Base-by-base conservation (phyloP, 768 basidiomycete species). In the Chalciporus pseudorubinellus region DNA sequence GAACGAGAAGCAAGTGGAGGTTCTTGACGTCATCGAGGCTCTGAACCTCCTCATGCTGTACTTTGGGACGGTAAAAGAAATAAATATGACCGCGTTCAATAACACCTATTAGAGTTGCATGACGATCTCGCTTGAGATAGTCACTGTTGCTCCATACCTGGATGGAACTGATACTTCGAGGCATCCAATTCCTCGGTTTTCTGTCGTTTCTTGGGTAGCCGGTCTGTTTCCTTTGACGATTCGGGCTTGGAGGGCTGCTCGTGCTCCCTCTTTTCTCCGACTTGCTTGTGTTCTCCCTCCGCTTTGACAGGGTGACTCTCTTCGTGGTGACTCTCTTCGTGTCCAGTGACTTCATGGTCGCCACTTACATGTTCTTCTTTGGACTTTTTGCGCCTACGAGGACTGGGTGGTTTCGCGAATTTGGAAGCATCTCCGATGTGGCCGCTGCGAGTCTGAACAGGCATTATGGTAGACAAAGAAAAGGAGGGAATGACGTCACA, bases 41-140 rank as follows among this genome's bases (percentile, higher is more conserved):
- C n/a, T 76, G 61, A 0, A 74, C 79, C 51, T 81, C 75, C 51
- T 81, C 76, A 13, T 69, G 61, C 57, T 82, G 66, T 18, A 83
- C 81, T 24, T 78, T 75, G 4, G 82, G 83, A 11, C 80, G 77
- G 59, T 82, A 85, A 67, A 83, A 79, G 64, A 85, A 83, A 66
- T 84, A 84, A 40, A 85, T 74, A 53, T 83, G 78, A 9, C 81
- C 82, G 14, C 81, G 68, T 57, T 83, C 80, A 45, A 80, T 80
- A 10, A 76, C 77, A 9, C 80, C 80, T 82, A 44, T n/a, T 22
- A n/a, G 12, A 24, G 2, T 39, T 19, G 16, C 29, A 28, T 29
- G 48, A 18, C 21, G n/a, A 41, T 21, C 11, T 11, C 36, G 24
- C 28, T 21, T 21, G 26, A 39, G 19, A n/a, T 22, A 19, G 10